phyloP scores from a whole-genome alignment of 495 filamentous ascomycete species.

The Talaromyces ruber region DNA sequence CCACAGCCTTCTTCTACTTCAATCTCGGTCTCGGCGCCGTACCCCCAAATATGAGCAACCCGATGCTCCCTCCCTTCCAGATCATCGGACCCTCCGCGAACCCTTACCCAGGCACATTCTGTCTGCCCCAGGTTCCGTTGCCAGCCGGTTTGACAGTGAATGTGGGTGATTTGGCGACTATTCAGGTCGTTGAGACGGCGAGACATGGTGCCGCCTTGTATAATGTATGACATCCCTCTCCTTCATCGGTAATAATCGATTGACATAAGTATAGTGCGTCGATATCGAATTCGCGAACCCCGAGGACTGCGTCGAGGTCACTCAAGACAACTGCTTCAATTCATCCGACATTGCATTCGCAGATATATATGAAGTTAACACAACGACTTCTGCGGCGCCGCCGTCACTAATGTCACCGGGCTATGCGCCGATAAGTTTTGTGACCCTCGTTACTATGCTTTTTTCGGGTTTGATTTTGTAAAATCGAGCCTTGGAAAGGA shows the following conservation, averaged over 20 bases:
- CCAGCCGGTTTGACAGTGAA: constrained; percentile 65
- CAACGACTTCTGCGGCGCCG: neutral
- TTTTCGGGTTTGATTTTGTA: neutral
- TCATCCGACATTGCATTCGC: constrained; percentile 64
- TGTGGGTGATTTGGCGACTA: constrained; percentile 82
- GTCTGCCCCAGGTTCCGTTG: constrained; percentile 83
- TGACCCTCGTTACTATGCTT: neutral
- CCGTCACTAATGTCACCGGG: neutral
- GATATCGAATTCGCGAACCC: constrained; percentile 79
- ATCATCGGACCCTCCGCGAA: constrained; percentile 75
- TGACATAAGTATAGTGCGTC: constrained; percentile 59
- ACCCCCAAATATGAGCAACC: constrained; percentile 82
- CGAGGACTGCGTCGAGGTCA: constrained; percentile 64
- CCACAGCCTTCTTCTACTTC: constrained; percentile 79
- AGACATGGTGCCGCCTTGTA: constrained; percentile 84
- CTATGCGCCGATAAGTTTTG: neutral
- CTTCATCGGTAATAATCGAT: neutral
- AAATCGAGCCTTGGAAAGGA: neutral
- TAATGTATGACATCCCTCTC: constrained; percentile 56
- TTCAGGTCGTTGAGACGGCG: constrained; percentile 86
- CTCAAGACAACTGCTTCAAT: constrained; percentile 76
- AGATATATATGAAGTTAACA: constrained; percentile 48
- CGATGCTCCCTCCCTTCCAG: constrained; percentile 77
- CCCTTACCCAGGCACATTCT: constrained; percentile 79
- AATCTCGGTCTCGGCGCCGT: constrained; percentile 83